These are phyloP conservation scores for Penicillium riverlandense DNA, from an alignment of 495 filamentous ascomycete genomes.

Conservation along the genomic window DNA sequence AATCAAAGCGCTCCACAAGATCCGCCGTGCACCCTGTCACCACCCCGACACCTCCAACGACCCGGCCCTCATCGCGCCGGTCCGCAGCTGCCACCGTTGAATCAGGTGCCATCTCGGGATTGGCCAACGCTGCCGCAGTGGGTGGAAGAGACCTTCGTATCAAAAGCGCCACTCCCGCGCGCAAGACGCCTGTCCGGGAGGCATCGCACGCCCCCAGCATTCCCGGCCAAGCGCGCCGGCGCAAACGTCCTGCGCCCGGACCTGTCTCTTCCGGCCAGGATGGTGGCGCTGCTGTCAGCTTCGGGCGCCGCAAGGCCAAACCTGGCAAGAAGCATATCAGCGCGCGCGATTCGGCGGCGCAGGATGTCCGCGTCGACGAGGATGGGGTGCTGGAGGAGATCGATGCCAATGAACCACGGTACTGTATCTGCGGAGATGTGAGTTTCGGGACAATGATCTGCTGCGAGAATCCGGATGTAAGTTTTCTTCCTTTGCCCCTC, in stretches of 20 bases:
- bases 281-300: slow-evolving; percentile 66
- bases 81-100: slow-evolving; percentile 34
- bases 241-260: slow-evolving; percentile 71
- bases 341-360: slow-evolving; percentile 15
- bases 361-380: slow-evolving; percentile 40
- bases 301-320: slow-evolving; percentile 74
- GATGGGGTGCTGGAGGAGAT: slow-evolving; percentile 59
- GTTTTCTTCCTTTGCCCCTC: slow-evolving; percentile 23
- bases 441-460: slow-evolving; percentile 93
- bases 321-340: slow-evolving; percentile 51
- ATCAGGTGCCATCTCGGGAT: slow-evolving; percentile 6
- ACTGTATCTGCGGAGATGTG: slow-evolving; percentile 87
- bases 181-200: slow-evolving; percentile 47
- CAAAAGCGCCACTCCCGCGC: slow-evolving; percentile 40
- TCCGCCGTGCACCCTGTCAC: slow-evolving; percentile 6
- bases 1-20: slow-evolving; percentile 18
- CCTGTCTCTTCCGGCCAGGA: slow-evolving; percentile 61
- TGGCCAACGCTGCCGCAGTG: slow-evolving; percentile 5
- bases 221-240: slow-evolving; percentile 41
- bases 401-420: slow-evolving; percentile 79
- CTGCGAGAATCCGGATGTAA: slow-evolving; percentile 86
- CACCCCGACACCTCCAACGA: slow-evolving; percentile 28
- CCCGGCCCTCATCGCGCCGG: slow-evolving; percentile 39
- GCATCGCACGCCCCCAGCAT: slow-evolving; percentile 38
- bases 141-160: slow-evolving; percentile 35